Conservation (phyloP, 2,329 filamentous ascomycete species). For the Venturia pyrina region DNA sequence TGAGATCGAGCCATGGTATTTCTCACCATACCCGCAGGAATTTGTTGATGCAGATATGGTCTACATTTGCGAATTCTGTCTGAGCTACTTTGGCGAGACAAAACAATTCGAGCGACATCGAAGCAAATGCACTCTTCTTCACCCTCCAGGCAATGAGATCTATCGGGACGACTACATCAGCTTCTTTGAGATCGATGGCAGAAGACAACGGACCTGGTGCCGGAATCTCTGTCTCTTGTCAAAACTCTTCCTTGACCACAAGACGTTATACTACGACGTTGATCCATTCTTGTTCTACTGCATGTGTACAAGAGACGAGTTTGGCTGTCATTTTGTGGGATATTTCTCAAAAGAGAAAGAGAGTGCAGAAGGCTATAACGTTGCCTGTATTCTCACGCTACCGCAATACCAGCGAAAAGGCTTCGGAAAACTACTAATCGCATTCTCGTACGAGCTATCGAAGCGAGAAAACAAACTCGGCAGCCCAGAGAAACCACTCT, state of each 20-base stretch:
- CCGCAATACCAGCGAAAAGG: conserved; percentile 95
- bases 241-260: conserved; percentile 96
- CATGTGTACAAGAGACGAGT: conserved; percentile 82
- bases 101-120: conserved; percentile 80
- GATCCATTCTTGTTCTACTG: conserved; percentile 98
- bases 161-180: conserved; percentile 90
- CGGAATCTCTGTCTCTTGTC: conserved; percentile 89
- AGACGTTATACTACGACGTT: conserved; percentile 98
- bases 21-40: conserved; percentile 86
- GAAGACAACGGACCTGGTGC: conserved; percentile 90
- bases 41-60: conserved; percentile 85
- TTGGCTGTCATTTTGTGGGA: conserved; percentile 93
- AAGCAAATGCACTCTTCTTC: conserved; percentile 77
- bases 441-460: conserved; percentile 94
- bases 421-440: conserved; percentile 85
- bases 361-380: conserved; percentile 91
- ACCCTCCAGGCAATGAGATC: conserved; percentile 95
- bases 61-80: conserved; percentile 95
- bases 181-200: conserved; percentile 95
- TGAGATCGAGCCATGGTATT: conserved; percentile 97
- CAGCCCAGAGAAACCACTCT: conserved; percentile 91
- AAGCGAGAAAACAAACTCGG: conserved; percentile 93
- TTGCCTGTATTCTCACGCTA: conserved; percentile 92
- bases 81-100: conserved; percentile 77
- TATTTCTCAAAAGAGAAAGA: conserved; percentile 99